Percentiles rank a stretch among this genome's conserved stretches.
These are phyloP conservation scores for Musa troglodytarum DNA, from an alignment of 176 grass and related monocot genomes.

Conservation along the genomic window DNA sequence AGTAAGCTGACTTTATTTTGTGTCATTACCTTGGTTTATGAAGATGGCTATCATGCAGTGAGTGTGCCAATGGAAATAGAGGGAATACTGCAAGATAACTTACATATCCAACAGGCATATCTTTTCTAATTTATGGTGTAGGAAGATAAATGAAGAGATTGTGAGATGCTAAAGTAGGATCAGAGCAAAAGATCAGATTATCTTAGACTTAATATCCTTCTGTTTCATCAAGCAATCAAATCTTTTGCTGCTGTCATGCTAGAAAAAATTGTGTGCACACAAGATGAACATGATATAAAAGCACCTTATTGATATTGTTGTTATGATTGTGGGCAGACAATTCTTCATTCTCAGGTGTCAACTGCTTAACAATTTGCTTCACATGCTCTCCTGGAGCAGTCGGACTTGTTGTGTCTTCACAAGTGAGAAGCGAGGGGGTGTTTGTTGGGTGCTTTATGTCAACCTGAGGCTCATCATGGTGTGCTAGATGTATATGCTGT, in stretches of 20 bases:
- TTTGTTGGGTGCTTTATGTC: slow-evolving; percentile 13
- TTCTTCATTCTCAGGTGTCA: background rate
- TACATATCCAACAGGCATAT: no score
- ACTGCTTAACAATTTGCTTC: slow-evolving; percentile 19
- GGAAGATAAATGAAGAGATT: background rate
- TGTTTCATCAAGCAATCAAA: background rate
- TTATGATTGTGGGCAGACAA: slow-evolving; percentile 18
- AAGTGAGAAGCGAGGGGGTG: slow-evolving; percentile 17
- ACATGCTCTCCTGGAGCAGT: slow-evolving; percentile 24
- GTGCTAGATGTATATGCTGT: slow-evolving; percentile 19
- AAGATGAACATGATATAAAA: background rate
- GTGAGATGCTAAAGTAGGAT: background rate
- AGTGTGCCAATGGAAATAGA: background rate
- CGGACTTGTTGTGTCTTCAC: slow-evolving; percentile 11
- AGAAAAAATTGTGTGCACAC: no score
- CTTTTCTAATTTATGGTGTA: no score
- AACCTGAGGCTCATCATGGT: slow-evolving; percentile 28
- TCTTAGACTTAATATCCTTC: background rate
- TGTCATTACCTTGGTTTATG: background rate
- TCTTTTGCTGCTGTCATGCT: no score
- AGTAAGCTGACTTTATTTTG: background rate
- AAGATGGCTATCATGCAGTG: background rate
- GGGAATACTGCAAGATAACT: background rate
- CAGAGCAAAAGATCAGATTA: background rate
- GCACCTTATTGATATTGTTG: slow-evolving; percentile 32